Conservation (phyloP, 768 basidiomycete species). For the Tubosaeta sp. region DNA sequence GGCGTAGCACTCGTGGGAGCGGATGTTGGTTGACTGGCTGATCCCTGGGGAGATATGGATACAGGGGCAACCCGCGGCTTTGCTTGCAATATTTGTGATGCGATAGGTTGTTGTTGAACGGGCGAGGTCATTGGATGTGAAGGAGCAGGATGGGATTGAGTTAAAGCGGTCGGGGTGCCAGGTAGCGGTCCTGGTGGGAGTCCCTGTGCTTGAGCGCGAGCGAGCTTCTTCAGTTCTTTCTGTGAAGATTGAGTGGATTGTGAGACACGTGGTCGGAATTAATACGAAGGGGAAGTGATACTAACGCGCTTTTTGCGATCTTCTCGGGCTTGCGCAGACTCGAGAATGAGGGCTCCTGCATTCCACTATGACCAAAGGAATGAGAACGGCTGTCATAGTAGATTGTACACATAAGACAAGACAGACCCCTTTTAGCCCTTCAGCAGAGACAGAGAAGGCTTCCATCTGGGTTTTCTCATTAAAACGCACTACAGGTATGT, state of each 20-base stretch:
- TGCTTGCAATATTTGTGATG: slow-evolving; percentile 10
- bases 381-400: slow-evolving; percentile 8
- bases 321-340: slow-evolving; percentile 71
- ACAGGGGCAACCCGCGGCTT: slow-evolving; percentile 32
- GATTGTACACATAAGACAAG: slow-evolving; percentile 25
- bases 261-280: slow-evolving; percentile 12
- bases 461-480: slow-evolving; percentile 65
- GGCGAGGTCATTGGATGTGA: slow-evolving; percentile 20
- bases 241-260: slow-evolving; percentile 24
- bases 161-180: slow-evolving; percentile 21
- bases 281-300: slow-evolving; percentile 14
- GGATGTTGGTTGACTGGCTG: slow-evolving; percentile 26
- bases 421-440: slow-evolving; percentile 70
- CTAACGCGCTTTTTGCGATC: slow-evolving; percentile 74
- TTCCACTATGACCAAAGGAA: slow-evolving; percentile 53
- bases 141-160: slow-evolving; percentile 33
- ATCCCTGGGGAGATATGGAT: slow-evolving; percentile 28
- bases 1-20: slow-evolving; percentile 32
- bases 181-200: slow-evolving; percentile 19
- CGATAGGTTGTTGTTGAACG: slow-evolving; percentile 22
- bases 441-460: slow-evolving; percentile 68
- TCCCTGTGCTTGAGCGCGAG: slow-evolving; percentile 47
- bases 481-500: slow-evolving; percentile 56
- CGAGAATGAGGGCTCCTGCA: slow-evolving; percentile 51
- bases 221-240: slow-evolving; percentile 71